A percentile compares a stretch with the other conserved stretches of the same genome.
phyloP scores from a whole-genome alignment of 2,329 filamentous ascomycete genomes.

The Boeremia lycopersici region DNA sequence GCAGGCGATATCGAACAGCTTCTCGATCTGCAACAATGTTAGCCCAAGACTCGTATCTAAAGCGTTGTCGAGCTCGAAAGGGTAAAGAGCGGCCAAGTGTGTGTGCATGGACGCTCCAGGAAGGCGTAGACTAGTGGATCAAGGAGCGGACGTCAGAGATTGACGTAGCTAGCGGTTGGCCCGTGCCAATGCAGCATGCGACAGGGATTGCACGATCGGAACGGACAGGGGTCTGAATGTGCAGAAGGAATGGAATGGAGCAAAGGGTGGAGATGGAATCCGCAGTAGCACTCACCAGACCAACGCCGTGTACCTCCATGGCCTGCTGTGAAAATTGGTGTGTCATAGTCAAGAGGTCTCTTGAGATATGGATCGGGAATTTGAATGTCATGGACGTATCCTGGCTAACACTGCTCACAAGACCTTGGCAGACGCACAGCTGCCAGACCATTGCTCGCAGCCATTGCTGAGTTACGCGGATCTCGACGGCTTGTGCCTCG shows the following conservation, averaged over 20 bases:
- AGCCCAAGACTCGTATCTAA: conserved; percentile 27
- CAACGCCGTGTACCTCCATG: conserved; percentile 76
- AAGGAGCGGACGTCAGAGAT: conserved; percentile 34
- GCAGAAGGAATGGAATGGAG: conserved; percentile 15
- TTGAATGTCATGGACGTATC: conserved; percentile 67
- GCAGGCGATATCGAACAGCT: conserved; percentile 77
- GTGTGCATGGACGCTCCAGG: conserved; percentile 23
- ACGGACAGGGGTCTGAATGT: conserved; percentile 24
- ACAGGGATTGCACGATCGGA: conserved; percentile 29
- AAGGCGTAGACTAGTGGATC: conserved; percentile 22
- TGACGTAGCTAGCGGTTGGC: conserved; percentile 33
- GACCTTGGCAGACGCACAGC: conserved; percentile 68
- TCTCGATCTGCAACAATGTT: conserved; percentile 66
- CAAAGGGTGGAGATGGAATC: conserved; percentile 15
- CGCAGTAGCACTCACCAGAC: conserved; percentile 62
- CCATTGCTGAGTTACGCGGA: conserved; percentile 74
- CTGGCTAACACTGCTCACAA: conserved; percentile 63
- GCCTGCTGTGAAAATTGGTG: conserved; percentile 73
- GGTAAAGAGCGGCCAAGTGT: conserved; percentile 22
- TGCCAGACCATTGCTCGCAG: conserved; percentile 75
- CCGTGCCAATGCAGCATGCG: conserved; percentile 28
- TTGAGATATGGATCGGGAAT: conserved; percentile 66
- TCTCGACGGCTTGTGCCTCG: conserved; percentile 71
- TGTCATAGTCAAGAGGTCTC: conserved; percentile 66
- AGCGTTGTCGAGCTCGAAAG: conserved; percentile 18